Base-by-base conservation (phyloP, 176 grass and related monocot species). In the Bothriochloa decipiens region DNA sequence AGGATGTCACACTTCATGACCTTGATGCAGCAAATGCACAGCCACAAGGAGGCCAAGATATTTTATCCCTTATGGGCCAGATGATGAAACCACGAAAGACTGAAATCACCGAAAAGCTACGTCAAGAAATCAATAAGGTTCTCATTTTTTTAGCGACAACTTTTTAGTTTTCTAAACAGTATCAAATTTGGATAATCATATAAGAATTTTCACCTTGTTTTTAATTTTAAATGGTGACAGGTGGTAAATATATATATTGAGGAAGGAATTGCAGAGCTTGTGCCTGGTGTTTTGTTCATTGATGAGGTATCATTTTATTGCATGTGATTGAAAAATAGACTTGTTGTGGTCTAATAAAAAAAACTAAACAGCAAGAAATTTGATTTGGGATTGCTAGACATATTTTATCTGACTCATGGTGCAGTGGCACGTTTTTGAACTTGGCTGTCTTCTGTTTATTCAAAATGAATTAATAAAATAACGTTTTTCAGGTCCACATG, bases 71-170 rank as follows among this genome's bases (percentile, higher is more conserved):
- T 74, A 98, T 98, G 93, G 96, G 96, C 1, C 93, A 94, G 79
- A 98, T 99, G 91, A 99, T 98, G 93, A 98, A 92, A 27, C 88
- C 96, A 72, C 77, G 91, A 22, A 98, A 98, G 81, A 98, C 93
- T 92, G 96, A 98, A 84, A 94, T 98, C 74, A 96, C 93, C 8
- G 96, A 94, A 58, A 98, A 98, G 84, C 87, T 98, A 45, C 86
- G 96, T 20, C 91, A 96, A 85, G 91, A 98, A 81, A 98, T 98
- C 41, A 98, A 98, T 74, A 96, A 96, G 91, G 96, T 98, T 83
- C 33, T 27, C 18, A 77, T 20, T 81, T 47, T 57, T 72, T 75
- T 71, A 46, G 40, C 46, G 10, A 43, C 70, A 55, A 4, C 6
- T 69, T 57, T 70, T 74, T 90, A 3, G 52, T 58, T 78, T 63